These are phyloP conservation scores for Austroboletus niveus DNA, from an alignment of 1,284 basidiomycete species.

Conservation along the genomic window DNA sequence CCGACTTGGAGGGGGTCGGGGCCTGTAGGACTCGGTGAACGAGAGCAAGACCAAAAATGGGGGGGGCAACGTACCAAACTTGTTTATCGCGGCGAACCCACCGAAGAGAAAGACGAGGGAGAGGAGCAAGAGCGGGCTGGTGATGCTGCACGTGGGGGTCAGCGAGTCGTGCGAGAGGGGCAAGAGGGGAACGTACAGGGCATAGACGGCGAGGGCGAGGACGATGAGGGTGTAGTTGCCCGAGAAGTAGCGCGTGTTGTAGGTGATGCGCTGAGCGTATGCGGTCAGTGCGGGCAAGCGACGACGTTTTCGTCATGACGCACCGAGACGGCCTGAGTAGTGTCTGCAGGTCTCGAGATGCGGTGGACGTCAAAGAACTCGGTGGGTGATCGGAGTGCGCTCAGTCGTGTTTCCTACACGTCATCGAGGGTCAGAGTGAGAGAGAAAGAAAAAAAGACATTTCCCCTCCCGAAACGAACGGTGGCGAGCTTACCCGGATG, in stretches of 20 bases:
- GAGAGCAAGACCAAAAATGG: not conserved
- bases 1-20: conserved; percentile 82
- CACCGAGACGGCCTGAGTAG: conserved; percentile 69
- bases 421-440: too few relatives aligned
- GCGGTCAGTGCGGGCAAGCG: not conserved
- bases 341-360: conserved; percentile 76
- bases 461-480: not conserved
- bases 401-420: conserved; percentile 75
- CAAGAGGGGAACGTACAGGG: conserved; percentile 57
- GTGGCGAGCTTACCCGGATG: conserved; percentile 54
- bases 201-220: conserved; percentile 82
- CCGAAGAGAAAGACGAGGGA: conserved; percentile 88
- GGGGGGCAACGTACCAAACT: conserved; percentile 66
- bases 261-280: conserved; percentile 69
- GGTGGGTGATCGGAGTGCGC: conserved; percentile 72
- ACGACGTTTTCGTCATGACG: conserved; percentile 24
- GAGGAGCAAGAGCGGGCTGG: conserved; percentile 79
- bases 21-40: conserved; percentile 38
- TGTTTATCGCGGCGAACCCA: conserved; percentile 89
- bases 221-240: conserved; percentile 91
- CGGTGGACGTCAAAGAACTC: conserved; percentile 93
- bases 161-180: not conserved
- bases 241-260: conserved; percentile 93
- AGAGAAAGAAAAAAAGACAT: conserved; percentile 14
- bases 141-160: conserved; percentile 46